Conservation (phyloP, 345 rosid species). For the Rubroshorea leprosula region DNA sequence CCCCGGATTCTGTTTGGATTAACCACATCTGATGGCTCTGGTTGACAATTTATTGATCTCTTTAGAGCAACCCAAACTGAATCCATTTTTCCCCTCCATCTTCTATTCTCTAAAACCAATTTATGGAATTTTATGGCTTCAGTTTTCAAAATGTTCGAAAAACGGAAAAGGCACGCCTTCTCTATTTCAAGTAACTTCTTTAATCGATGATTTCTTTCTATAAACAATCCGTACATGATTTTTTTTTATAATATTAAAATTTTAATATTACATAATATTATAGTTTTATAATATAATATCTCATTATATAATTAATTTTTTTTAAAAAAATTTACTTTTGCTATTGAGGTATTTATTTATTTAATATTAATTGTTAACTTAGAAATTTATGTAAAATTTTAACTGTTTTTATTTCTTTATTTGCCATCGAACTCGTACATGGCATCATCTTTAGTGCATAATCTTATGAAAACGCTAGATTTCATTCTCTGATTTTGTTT, state of each 20-base stretch:
- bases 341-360: too few relatives aligned
- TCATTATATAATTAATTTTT: too few relatives aligned
- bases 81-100: conserved; percentile 24
- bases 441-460: too few relatives aligned
- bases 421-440: not conserved
- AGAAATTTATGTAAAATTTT: too few relatives aligned
- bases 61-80: conserved; percentile 44
- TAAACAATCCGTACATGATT: too few relatives aligned
- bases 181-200: not conserved
- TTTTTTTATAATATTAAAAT: too few relatives aligned
- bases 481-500: not conserved
- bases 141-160: not conserved
- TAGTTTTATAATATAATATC: too few relatives aligned
- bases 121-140: not conserved
- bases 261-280: too few relatives aligned
- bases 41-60: conserved; percentile 38
- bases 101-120: not conserved
- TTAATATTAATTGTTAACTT: too few relatives aligned
- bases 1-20: conserved; percentile 24
- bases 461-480: not conserved
- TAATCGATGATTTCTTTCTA: not conserved
- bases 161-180: too few relatives aligned
- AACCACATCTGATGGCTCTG: conserved; percentile 25
- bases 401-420: not conserved
- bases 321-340: too few relatives aligned